Evolutionary conservation across 2,329 filamentous ascomycete species (phyloP), one percentile per base, ranked within the genome.

Genomic region (Passalora sequoiae): DNA sequence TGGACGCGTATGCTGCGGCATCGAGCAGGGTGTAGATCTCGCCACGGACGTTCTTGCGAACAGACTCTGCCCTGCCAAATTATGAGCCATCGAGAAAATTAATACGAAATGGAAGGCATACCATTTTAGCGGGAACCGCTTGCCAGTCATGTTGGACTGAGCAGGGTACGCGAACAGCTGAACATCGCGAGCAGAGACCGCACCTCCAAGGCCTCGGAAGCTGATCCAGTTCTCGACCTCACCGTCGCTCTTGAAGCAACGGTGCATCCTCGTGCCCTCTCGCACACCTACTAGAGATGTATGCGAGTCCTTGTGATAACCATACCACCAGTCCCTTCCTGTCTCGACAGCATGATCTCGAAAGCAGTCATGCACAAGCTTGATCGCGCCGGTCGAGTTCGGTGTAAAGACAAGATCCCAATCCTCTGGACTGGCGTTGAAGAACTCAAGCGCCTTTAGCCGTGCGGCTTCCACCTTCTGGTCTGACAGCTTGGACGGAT

Each of bases 391-490:
- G 0, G 89, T 95, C 13, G 89, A 85, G 65, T 96, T 96, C 22
- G 88, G 81, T 19, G 92, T 86, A 62, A 96, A 96, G 1, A 95
- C 78, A 2, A 96, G 67, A 56, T 95, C 89, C 55, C 89, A 96
- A 3, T 87, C 75, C 10, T 80, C 74, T 1, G 89, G 86, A 49
- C 87, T 79, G 2, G 88, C 89, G 36, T 84, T 82, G 67, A 95
- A 88, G 58, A 94, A 87, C 3, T 73, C 72, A 20, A 96, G 69
- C 3, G 86, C 73, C n/a, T 78, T 76, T 31, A 87, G 68, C 10
- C 89, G 80, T 28, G 84, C 72, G 62, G 91, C 80, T 52, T 95
- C 88, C 43, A 94, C 80, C 6, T 83, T 76, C 2, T 75, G 72
- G 0, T 84, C 83, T 0, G 88, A 84, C 12, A 81, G 71, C 59